Evolutionary conservation across 495 filamentous ascomycete genomes (phyloP).

Genomic region (Penicillium riverlandense): DNA sequence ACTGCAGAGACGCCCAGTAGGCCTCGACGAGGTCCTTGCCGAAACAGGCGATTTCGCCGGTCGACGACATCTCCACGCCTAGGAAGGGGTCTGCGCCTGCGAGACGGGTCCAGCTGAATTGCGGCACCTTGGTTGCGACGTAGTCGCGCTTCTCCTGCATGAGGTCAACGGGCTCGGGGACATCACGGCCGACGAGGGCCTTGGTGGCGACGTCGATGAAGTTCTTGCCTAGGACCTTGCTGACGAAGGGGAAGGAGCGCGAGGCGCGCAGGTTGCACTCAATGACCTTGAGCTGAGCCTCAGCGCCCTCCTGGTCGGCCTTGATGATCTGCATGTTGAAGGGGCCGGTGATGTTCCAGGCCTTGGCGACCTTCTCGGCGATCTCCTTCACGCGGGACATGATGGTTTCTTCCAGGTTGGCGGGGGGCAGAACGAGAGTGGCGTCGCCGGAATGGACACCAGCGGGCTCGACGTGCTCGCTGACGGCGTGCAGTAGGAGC

Average conservation of each 20-base stretch:
- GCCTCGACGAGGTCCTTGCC: slow-evolving; percentile 92
- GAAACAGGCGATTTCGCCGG: slow-evolving; percentile 97
- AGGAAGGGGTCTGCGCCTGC: slow-evolving; percentile 96
- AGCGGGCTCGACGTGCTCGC: slow-evolving; percentile 92
- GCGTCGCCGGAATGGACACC: slow-evolving; percentile 97
- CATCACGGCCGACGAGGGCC: slow-evolving; percentile 78
- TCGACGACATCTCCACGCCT: slow-evolving; percentile 94
- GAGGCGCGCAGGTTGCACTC: slow-evolving; percentile 98
- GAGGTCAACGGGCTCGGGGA: slow-evolving; percentile 79
- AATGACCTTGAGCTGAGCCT: slow-evolving; percentile 83
- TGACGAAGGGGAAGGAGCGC: slow-evolving; percentile 94
- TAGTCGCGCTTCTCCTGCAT: slow-evolving; percentile 88
- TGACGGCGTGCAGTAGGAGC: slow-evolving; percentile 86
- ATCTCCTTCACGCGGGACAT: slow-evolving; percentile 89
- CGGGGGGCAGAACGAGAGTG: slow-evolving; percentile 83
- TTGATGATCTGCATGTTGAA: slow-evolving; percentile 99
- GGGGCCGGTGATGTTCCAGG: slow-evolving; percentile 92
- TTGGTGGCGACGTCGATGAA: slow-evolving; percentile 96
- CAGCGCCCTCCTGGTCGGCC: slow-evolving; percentile 61
- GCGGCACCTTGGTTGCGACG: slow-evolving; percentile 92
- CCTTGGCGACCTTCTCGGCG: slow-evolving; percentile 90
- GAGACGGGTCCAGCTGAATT: slow-evolving; percentile 98
- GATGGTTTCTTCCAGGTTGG: slow-evolving; percentile 61
- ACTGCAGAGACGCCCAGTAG: slow-evolving; percentile 94
- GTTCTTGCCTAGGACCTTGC: slow-evolving; percentile 93